Evolutionary conservation across 176 grass and related monocot species (phyloP).

Genomic region (Pontederia paniculata): DNA sequence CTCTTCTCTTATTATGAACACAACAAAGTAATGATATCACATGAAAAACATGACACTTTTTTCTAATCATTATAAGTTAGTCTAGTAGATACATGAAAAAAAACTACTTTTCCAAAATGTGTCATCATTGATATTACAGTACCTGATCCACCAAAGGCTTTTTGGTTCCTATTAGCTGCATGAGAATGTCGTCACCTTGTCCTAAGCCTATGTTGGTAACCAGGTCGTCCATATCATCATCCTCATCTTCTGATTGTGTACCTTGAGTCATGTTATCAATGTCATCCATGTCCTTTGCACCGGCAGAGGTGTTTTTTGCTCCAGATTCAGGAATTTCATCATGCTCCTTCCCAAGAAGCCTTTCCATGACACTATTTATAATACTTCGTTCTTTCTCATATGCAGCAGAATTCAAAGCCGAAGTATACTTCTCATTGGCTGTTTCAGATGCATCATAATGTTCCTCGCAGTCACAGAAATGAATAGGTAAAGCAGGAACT

Average conservation of each 20-base stretch:
- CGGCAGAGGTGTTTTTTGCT: slow-evolving; percentile 7
- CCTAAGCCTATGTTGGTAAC: slow-evolving; percentile 61
- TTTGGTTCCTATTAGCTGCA: slow-evolving; percentile 24
- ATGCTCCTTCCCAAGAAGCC: slow-evolving; percentile 49
- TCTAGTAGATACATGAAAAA: neutral
- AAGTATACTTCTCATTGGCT: slow-evolving; percentile 49
- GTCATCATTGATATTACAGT: neutral
- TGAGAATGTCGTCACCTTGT: slow-evolving; percentile 29
- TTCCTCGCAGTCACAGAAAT: slow-evolving; percentile 98
- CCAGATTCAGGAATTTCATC: slow-evolving; percentile 22
- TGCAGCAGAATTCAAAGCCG: slow-evolving; percentile 51
- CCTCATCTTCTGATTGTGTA: slow-evolving; percentile 29
- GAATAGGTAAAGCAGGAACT: slow-evolving; percentile 69
- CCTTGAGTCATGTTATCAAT: slow-evolving; percentile 21
- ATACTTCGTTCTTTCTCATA: slow-evolving; percentile 71
- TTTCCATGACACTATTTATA: slow-evolving; percentile 86
- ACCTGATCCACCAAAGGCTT: slow-evolving; percentile 29
- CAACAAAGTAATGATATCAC: no score
- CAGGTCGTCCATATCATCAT: slow-evolving; percentile 66
- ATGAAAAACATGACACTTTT: no score
- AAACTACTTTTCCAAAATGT: neutral
- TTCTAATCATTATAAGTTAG: neutral
- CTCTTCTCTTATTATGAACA: neutral
- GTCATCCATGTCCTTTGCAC: slow-evolving; percentile 7
- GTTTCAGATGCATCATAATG: slow-evolving; percentile 57